Evolutionary conservation across 306 rosid species (phyloP), one percentile per base, ranked within the genome.

Genomic region (Alnus rubra): DNA sequence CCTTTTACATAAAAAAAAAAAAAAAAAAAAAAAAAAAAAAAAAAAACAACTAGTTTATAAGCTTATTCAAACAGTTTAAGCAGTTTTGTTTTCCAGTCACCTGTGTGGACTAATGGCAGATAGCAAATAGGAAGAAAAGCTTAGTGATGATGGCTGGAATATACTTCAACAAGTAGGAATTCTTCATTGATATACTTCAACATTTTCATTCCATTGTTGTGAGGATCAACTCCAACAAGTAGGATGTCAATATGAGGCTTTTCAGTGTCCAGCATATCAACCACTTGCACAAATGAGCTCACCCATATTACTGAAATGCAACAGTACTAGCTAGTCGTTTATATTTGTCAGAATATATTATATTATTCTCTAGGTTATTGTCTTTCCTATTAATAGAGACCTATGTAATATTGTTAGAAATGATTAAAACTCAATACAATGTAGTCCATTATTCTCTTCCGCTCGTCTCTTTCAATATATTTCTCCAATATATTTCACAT

Each of bases 81-180:
- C 39, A 56, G 5, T 56, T 56, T 56, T 56, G 9, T 18, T 73
- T 54, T 16, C 69, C 42, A 55, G 5, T 14, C 5, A 58, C 7
- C 39, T 35, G 16, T 30, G 4, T 9, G 30, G 23, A 4, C 35
- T 23, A 9, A 58, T 28, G 4, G 10, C 1, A 5, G 30, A 58
- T 0, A 31, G 69, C 44, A 62, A 33, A 62, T 62, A 7, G 4
- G 30, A 62, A 13, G 37, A 62, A 62, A 37, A 16, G 52, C 77
- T 79, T 59, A 79, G 77, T 72, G 73, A 79, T 79, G 69, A 62
- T 62, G 4, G 49, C 65, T 50, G 82, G 82, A 63, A 72, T 72
- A n/a, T 53, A n/a, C n/a, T n/a, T n/a, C n/a, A n/a, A n/a, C n/a
- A n/a, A n/a, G 76, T 73, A 39, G 7, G 31, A 16, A 28, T 79